Evolutionary conservation across 768 basidiomycete genomes (phyloP).

Genomic region (Boletus eberwhitei): DNA sequence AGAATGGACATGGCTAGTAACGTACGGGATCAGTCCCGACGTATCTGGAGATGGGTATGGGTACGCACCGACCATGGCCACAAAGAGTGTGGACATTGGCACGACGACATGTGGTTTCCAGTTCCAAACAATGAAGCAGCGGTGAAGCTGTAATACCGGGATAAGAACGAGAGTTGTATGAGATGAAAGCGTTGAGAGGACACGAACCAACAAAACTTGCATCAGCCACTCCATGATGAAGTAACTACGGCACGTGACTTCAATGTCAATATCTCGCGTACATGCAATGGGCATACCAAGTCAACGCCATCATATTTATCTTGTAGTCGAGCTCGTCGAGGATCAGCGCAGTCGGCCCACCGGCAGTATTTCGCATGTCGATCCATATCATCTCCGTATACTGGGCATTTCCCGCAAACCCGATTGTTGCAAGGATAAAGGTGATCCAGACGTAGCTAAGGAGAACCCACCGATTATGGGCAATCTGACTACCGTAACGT

Average conservation of each 20-base stretch:
- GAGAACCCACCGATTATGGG: constrained; percentile 6
- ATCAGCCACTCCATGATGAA: constrained; percentile 31
- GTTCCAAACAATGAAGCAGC: constrained; percentile 18
- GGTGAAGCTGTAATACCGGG: constrained; percentile 5
- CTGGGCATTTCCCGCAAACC: constrained; percentile 21
- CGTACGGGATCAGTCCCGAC: neutral
- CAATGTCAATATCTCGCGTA: neutral
- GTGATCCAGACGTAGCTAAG: constrained; percentile 24
- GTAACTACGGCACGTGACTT: constrained; percentile 13
- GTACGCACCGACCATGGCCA: constrained; percentile 14
- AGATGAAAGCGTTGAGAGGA: neutral
- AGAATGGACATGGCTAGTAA: constrained; percentile 16
- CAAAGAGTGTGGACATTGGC: constrained; percentile 14
- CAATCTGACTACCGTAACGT: neutral
- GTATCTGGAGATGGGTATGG: neutral
- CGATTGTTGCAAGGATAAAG: constrained; percentile 27
- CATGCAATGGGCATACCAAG: constrained; percentile 12
- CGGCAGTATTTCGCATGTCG: constrained; percentile 21
- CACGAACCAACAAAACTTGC: constrained; percentile 22
- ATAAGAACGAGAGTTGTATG: neutral
- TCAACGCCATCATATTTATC: constrained; percentile 21
- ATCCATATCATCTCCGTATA: constrained; percentile 34
- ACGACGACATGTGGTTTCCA: constrained; percentile 11
- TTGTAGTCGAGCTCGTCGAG: constrained; percentile 9
- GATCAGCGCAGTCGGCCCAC: constrained; percentile 15